These are phyloP conservation scores for Hyaloscypha hepaticicola DNA, from an alignment of 495 filamentous ascomycete genomes.

Conservation along the genomic window DNA sequence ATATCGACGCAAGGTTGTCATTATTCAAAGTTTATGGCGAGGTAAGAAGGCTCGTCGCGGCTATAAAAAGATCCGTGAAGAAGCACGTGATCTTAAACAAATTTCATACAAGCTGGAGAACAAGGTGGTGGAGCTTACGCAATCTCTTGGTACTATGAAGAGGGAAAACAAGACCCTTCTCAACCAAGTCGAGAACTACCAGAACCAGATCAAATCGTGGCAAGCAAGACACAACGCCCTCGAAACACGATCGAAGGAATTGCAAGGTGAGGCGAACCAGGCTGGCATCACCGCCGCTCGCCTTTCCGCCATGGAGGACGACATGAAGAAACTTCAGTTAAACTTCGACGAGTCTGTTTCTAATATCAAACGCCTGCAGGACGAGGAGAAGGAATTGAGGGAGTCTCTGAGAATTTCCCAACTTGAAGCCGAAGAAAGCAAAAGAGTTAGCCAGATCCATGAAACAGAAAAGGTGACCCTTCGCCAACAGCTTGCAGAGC, in stretches of 20 bases:
- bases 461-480: constrained; percentile 83
- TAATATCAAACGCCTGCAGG: constrained; percentile 89
- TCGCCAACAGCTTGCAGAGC: constrained; percentile 79
- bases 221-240: constrained; percentile 87
- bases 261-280: constrained; percentile 95
- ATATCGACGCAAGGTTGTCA: constrained; percentile 83
- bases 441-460: constrained; percentile 63
- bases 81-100: constrained; percentile 95
- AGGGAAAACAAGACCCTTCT: constrained; percentile 85
- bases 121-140: constrained; percentile 97
- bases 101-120: constrained; percentile 99
- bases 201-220: constrained; percentile 93
- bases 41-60: constrained; percentile 75
- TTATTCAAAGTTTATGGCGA: constrained; percentile 92
- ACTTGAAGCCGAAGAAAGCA: constrained; percentile 73
- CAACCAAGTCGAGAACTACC: constrained; percentile 92
- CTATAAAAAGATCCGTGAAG: constrained; percentile 90
- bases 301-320: constrained; percentile 83
- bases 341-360: constrained; percentile 81
- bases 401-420: constrained; percentile 75
- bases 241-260: constrained; percentile 85
- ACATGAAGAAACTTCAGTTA: constrained; percentile 87
- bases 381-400: constrained; percentile 79
- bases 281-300: constrained; percentile 91
- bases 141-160: constrained; percentile 88